These are phyloP conservation scores for Isabelozyma gotoi DNA, from an alignment of 805 yeast species.

Conservation along the genomic window DNA sequence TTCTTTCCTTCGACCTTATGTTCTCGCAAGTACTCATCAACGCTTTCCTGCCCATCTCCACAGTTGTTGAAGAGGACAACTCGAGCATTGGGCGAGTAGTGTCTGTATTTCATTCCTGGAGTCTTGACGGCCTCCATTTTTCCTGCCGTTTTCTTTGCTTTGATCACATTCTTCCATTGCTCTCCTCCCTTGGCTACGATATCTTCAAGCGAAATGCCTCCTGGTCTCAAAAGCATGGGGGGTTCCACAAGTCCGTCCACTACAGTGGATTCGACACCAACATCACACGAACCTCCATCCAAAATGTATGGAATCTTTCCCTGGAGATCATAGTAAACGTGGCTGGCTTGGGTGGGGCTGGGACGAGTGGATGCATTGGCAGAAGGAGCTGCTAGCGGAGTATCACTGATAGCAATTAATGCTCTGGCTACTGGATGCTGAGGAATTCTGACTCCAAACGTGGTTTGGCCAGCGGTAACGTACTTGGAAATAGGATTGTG, in stretches of 20 bases:
- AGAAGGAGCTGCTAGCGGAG: conserved; percentile 96
- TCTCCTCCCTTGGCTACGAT: conserved; percentile 65
- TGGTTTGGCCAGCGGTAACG: conserved; percentile 85
- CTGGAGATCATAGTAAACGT: conserved; percentile 76
- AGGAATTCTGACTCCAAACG: conserved; percentile 93
- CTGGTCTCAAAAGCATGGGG: conserved; percentile 89
- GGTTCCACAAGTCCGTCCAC: conserved; percentile 85
- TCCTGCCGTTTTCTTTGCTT: conserved; percentile 69
- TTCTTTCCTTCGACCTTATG: conserved; percentile 20
- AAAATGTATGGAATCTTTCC: conserved; percentile 80
- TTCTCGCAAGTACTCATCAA: conserved; percentile 23
- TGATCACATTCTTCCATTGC: conserved; percentile 59
- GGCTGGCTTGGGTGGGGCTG: conserved; percentile 85
- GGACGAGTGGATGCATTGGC: conserved; percentile 97
- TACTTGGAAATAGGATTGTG: conserved; percentile 57
- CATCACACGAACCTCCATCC: conserved; percentile 87
- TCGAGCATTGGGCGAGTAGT: conserved; percentile 87
- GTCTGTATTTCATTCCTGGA: conserved; percentile 97
- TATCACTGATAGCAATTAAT: conserved; percentile 75
- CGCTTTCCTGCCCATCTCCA: conserved; percentile 38
- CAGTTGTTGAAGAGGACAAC: conserved; percentile 65
- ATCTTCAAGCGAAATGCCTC: conserved; percentile 85
- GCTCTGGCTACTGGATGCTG: conserved; percentile 88
- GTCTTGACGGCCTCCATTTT: conserved; percentile 72
- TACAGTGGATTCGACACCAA: conserved; percentile 94